These are phyloP conservation scores for Plantago coronopus DNA, from an alignment of 305 asterid genomes.

Conservation along the genomic window DNA sequence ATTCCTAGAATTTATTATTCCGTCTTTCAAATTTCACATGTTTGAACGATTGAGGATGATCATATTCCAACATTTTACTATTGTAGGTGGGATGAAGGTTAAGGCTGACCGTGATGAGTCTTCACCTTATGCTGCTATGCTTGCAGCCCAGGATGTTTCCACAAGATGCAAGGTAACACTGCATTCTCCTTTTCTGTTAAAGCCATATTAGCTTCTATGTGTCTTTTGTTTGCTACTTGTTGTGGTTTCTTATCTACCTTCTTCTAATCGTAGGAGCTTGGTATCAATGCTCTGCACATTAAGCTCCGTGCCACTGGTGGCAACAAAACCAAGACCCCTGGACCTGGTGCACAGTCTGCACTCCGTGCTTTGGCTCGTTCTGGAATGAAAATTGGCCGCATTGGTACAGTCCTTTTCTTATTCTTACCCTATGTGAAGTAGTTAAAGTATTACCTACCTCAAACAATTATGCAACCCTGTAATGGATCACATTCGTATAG, in stretches of 20 bases:
- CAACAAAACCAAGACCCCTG: constrained; percentile 39
- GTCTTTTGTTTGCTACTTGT: too few relatives aligned
- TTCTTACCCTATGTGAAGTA: background rate
- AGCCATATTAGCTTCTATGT: too few relatives aligned
- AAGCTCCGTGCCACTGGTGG: constrained; percentile 42
- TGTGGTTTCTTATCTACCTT: background rate
- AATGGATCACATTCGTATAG: too few relatives aligned
- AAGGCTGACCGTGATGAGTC: constrained; percentile 44
- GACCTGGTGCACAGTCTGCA: constrained; percentile 44
- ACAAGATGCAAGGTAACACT: constrained; percentile 36
- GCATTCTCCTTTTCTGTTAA: too few relatives aligned
- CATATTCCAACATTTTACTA: too few relatives aligned
- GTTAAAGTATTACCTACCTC: background rate
- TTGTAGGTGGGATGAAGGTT: constrained; percentile 40
- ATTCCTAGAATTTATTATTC: too few relatives aligned
- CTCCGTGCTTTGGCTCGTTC: constrained; percentile 41
- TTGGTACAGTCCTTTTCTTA: background rate
- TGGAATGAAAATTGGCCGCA: constrained; percentile 33
- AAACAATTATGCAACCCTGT: background rate
- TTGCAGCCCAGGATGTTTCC: constrained; percentile 45
- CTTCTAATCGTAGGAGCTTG: constrained; percentile 27
- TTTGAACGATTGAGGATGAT: too few relatives aligned
- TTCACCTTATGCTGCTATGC: constrained; percentile 46
- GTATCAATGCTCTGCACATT: constrained; percentile 39
- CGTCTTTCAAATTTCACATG: too few relatives aligned